Base-by-base conservation (phyloP, 2,329 filamentous ascomycete species). In the Alternaria consortialis region DNA sequence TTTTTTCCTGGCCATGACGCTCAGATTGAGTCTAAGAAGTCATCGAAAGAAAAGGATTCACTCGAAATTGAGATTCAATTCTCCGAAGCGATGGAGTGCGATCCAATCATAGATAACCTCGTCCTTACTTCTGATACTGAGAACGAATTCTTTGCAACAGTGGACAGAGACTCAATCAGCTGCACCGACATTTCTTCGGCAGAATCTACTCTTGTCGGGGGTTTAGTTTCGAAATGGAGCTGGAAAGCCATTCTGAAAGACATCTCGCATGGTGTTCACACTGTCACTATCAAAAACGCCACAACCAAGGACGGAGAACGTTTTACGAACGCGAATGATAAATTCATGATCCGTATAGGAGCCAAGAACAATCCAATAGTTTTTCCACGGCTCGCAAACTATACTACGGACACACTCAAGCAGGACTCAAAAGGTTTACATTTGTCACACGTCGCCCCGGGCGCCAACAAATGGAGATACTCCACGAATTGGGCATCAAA, bases 1-100 rank as follows among this genome's bases (percentile, higher is more conserved):
- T 87, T 90, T 66, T 72, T 78, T 2, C 88, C 88, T 4, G 87
- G 87, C 2, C 88, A 91, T 66, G 88, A 91, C 68, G 74, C 77
- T 2, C 84, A 87, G 2, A 70, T 89, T 5, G 62, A 83, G 17
- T 88, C 87, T 0, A 82, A 76, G 32, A 1, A 74, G 77, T 5
- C 90, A 86, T 12, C 9, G n/a, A 12, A 4, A 7, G 32, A 48
- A 2, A 31, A 2, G 1, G 27, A 48, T 20, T 31, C 20, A 20
- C 46, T 48, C 6, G 32, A 48, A 3, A 48, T 48, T 34, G 32
- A 34, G 27, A 15, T 48, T 13, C 32, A 31, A 34, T 48, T 48
- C n/a, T 48, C 46, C 27, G 32, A 34, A 31, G 27, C 27, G 32
- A 48, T 48, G 46, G 32, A 48, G 23, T 48, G 46, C 32, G 20